These are phyloP conservation scores for Xerophyta viscosa DNA, from an alignment of 106 monocot species.

Conservation along the genomic window DNA sequence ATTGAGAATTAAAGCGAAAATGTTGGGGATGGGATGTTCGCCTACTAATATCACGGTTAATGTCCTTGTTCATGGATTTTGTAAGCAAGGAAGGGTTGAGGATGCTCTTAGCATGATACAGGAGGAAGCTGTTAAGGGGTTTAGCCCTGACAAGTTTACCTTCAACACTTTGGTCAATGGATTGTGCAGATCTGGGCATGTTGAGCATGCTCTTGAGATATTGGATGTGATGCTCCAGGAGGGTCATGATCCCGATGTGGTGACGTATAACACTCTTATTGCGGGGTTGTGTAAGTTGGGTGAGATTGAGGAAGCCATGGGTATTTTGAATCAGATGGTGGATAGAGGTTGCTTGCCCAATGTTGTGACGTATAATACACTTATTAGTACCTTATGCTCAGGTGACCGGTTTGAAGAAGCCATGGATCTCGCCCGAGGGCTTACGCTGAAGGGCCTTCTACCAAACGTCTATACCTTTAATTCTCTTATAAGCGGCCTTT, in stretches of 20 bases:
- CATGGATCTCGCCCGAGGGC: conserved; percentile 60
- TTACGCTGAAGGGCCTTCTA: conserved; percentile 58
- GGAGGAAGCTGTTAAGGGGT: conserved; percentile 53
- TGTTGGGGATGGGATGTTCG: conserved; percentile 51
- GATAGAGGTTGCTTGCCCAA: conserved; percentile 61
- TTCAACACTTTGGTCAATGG: conserved; percentile 79
- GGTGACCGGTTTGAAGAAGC: conserved; percentile 68
- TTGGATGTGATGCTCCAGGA: conserved; percentile 81
- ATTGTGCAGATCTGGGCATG: conserved; percentile 56
- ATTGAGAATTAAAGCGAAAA: conserved; percentile 47
- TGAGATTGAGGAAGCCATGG: conserved; percentile 55
- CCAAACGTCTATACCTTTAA: conserved; percentile 80
- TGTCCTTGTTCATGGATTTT: conserved; percentile 66
- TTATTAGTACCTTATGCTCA: conserved; percentile 61
- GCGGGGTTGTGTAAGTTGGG: conserved; percentile 67
- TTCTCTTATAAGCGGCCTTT: conserved; percentile 61
- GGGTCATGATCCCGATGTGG: conserved; percentile 65
- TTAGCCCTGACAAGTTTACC: conserved; percentile 72
- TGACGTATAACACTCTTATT: conserved; percentile 75
- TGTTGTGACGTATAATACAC: conserved; percentile 72
- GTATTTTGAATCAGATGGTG: conserved; percentile 59
- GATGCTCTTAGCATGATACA: conserved; percentile 70
- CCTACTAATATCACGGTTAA: conserved; percentile 60
- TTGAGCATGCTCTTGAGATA: conserved; percentile 55
- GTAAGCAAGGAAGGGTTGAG: conserved; percentile 52